These are phyloP conservation scores for Gossypium lobatum DNA, from an alignment of 441 rosid genomes.

Conservation along the genomic window DNA sequence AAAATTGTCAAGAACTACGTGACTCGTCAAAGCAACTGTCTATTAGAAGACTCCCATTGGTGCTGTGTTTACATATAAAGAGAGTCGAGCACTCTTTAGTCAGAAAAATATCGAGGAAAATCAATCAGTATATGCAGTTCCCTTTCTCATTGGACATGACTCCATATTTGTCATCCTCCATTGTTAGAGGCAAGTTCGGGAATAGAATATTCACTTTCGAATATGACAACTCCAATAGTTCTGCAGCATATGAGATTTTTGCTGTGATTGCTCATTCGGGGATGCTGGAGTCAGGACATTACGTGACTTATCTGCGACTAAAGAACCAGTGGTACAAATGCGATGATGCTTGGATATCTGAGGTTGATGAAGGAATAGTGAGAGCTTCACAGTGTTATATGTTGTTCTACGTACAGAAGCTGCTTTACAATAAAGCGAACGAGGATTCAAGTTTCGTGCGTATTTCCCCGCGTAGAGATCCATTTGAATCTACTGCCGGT, in stretches of 20 bases:
- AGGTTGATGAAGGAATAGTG: slow-evolving; percentile 75
- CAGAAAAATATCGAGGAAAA: slow-evolving; percentile 54
- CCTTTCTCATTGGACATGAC: slow-evolving; percentile 77
- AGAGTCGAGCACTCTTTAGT: slow-evolving; percentile 63
- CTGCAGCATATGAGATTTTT: slow-evolving; percentile 70
- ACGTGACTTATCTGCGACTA: slow-evolving; percentile 62
- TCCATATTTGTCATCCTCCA: slow-evolving; percentile 65
- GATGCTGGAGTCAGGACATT: slow-evolving; percentile 79
- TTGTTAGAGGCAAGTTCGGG: slow-evolving; percentile 58
- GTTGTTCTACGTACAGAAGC: slow-evolving; percentile 78
- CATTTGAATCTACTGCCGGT: slow-evolving; percentile 33
- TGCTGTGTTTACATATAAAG: slow-evolving; percentile 71
- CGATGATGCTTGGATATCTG: slow-evolving; percentile 83
- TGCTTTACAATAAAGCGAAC: slow-evolving; percentile 45
- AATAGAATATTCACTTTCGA: slow-evolving; percentile 58
- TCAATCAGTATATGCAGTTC: slow-evolving; percentile 67
- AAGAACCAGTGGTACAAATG: slow-evolving; percentile 77
- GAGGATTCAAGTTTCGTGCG: slow-evolving; percentile 43
- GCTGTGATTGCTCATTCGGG: slow-evolving; percentile 82
- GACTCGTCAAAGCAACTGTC: slow-evolving; percentile 79
- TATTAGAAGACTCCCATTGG: slow-evolving; percentile 64
- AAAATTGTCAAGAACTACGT: slow-evolving; percentile 60
- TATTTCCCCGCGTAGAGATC: slow-evolving; percentile 32
- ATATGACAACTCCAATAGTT: slow-evolving; percentile 41
- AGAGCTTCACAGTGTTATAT: slow-evolving; percentile 82